Base-by-base conservation (phyloP, 192 early-diverging fungal species). In the Umbelopsis sp. region DNA sequence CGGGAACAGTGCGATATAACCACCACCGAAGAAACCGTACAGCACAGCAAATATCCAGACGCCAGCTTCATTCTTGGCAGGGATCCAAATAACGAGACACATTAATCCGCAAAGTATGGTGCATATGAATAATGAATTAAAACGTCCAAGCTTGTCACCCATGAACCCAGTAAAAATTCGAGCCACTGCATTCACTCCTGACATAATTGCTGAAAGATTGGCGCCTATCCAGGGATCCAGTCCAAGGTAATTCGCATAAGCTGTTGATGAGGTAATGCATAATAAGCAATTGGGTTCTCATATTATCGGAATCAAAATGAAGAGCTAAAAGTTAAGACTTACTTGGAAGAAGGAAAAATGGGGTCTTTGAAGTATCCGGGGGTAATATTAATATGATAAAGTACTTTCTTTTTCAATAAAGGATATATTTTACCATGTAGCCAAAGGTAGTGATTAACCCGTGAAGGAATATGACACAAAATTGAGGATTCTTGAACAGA, bases 11-110 rank as follows among this genome's bases (percentile, higher is more conserved):
- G 79, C 74, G 24, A 79, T 67, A 52, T 81, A 86, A 0, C 77
- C 85, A 53, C 82, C 82, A 25, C 83, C 83, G 67, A 81, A 81
- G 22, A 84, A 59, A 41, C 85, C 85, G 66, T 81, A 86, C 14
- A 75, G 50, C 2, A 80, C 72, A 53, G 80, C 77, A 69, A 86
- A 86, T 7, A 62, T 71, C 41, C 75, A 78, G 12, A 86, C 49
- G 4, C 68, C 71, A 8, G 66, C 54, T 16, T 76, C 72, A 26
- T 70, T 77, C 2, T 73, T 51, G 12, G 85, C 85, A 66, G 72
- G 65, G 14, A 74, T 70, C 85, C 85, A 86, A n/a, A 86, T 50
- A 2, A 68, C 74, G 11, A 86, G 66, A 69, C 82, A 84, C 38
- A 80, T 75, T 9, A 80, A 17, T 9, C 85, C 85, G 11, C 81